Percentiles rank a stretch among this genome's conserved stretches.
Conservation (phyloP, 2,329 filamentous ascomycete species). For the Fusarium nelsonii region DNA sequence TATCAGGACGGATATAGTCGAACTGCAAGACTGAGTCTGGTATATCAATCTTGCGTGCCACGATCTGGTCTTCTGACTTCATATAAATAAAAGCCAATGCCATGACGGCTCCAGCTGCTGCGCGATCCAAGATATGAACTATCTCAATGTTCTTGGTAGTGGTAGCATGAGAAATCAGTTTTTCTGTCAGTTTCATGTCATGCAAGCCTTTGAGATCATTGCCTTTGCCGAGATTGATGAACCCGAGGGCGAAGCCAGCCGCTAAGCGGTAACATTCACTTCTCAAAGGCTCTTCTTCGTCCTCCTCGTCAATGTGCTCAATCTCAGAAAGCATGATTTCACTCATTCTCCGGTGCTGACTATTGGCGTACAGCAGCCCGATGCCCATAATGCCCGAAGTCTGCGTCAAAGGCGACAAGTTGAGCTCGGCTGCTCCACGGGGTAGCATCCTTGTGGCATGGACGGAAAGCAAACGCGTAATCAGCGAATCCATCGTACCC, state of each 20-base stretch:
- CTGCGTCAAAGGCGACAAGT: conserved; percentile 91
- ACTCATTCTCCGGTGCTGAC: conserved; percentile 97
- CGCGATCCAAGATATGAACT: conserved; percentile 92
- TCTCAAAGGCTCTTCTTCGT: conserved; percentile 86
- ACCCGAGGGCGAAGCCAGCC: conserved; percentile 90
- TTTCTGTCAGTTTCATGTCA: conserved; percentile 93
- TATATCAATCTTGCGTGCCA: conserved; percentile 92
- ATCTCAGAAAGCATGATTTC: conserved; percentile 99
- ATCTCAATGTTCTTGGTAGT: conserved; percentile 91
- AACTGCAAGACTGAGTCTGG: conserved; percentile 92
- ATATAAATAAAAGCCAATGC: conserved; percentile 94
- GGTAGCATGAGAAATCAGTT: conserved; percentile 86
- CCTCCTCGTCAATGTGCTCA: conserved; percentile 81
- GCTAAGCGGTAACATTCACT: conserved; percentile 97
- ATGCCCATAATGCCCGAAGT: conserved; percentile 98
- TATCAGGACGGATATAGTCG: conserved; percentile 93
- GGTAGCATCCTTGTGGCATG: conserved; percentile 97
- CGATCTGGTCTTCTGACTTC: conserved; percentile 90
- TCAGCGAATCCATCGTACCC: conserved; percentile 96
- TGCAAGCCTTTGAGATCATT: conserved; percentile 88
- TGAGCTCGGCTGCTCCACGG: conserved; percentile 90
- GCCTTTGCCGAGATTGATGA: conserved; percentile 95
- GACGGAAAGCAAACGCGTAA: conserved; percentile 92
- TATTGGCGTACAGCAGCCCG: conserved; percentile 91
- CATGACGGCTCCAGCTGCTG: conserved; percentile 91